Conservation (phyloP, 805 yeast species). For the Yamadazyma takamatsuzukensis region DNA sequence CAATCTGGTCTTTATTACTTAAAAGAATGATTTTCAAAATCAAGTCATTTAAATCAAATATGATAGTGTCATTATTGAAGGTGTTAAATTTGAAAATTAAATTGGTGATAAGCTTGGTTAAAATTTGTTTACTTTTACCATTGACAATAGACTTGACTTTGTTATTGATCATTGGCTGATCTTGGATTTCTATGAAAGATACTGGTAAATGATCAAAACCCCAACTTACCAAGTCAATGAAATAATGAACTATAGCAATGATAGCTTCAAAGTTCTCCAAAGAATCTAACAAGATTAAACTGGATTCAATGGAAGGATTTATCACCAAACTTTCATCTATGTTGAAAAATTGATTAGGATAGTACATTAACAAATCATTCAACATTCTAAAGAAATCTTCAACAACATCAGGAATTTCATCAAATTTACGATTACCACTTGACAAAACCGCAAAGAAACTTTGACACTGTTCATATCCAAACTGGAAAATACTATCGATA, state of each 20-base stretch:
- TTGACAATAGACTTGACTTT: slow-evolving; percentile 47
- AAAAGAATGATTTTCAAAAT: slow-evolving; percentile 58
- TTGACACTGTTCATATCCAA: slow-evolving; percentile 63
- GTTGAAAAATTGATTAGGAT: slow-evolving; percentile 50
- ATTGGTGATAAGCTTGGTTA: slow-evolving; percentile 56
- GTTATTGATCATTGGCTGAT: slow-evolving; percentile 49
- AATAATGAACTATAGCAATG: slow-evolving; percentile 63
- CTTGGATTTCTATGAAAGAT: slow-evolving; percentile 54
- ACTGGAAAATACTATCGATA: slow-evolving; percentile 35
- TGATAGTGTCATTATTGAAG: slow-evolving; percentile 43
- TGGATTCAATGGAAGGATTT: slow-evolving; percentile 53
- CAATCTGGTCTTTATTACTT: slow-evolving; percentile 40
- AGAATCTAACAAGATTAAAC: slow-evolving; percentile 46
- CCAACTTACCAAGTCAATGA: slow-evolving; percentile 82
- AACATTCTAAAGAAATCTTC: slow-evolving; percentile 87
- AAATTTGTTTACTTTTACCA: slow-evolving; percentile 55
- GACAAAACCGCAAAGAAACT: slow-evolving; percentile 44
- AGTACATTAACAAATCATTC: slow-evolving; percentile 73
- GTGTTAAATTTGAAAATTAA: slow-evolving; percentile 66
- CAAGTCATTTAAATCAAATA: slow-evolving; percentile 72
- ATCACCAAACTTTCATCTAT: slow-evolving; percentile 35
- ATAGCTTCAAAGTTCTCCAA: slow-evolving; percentile 72
- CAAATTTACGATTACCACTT: slow-evolving; percentile 22
- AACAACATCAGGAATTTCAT: slow-evolving; percentile 59
- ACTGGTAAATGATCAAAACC: slow-evolving; percentile 80